A percentile compares a stretch with the other conserved stretches of the same genome.
Conservation (phyloP, 768 basidiomycete genomes). For the Tulasnella sp. region DNA sequence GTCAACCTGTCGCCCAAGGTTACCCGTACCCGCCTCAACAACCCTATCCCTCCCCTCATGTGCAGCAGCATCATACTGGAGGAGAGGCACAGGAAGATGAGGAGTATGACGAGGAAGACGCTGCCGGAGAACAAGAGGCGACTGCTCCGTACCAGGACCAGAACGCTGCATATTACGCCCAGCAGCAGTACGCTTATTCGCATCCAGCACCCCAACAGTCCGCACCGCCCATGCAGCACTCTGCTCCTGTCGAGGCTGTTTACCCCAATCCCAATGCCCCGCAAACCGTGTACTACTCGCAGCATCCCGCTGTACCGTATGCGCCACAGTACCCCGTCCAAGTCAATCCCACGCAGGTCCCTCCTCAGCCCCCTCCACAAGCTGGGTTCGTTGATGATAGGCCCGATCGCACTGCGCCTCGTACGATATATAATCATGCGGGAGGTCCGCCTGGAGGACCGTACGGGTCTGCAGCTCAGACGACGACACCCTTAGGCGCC, state of each 20-base stretch:
- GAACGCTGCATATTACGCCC: background rate
- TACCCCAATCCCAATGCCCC: background rate
- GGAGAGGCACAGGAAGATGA: background rate
- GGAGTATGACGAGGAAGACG: background rate
- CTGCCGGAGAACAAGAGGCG: background rate
- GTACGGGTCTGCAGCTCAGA: background rate
- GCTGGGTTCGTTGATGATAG: slow-evolving; percentile 30
- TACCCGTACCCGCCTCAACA: background rate
- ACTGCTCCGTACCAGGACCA: background rate
- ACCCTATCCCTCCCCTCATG: background rate
- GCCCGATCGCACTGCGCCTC: slow-evolving; percentile 28
- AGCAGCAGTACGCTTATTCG: background rate
- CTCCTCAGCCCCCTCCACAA: background rate
- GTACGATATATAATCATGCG: slow-evolving; percentile 33
- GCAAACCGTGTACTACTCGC: background rate
- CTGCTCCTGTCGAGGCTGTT: background rate
- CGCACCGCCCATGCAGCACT: background rate
- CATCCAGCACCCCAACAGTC: background rate
- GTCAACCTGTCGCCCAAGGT: background rate
- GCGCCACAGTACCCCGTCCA: background rate
- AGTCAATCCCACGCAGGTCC: background rate
- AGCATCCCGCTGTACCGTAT: slow-evolving; percentile 1
- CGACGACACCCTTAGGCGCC: background rate
- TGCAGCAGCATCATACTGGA: slow-evolving; percentile 4
- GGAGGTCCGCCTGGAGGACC: background rate